Conservation (phyloP, 805 yeast species). For the Citeromyces nyonsensis region DNA sequence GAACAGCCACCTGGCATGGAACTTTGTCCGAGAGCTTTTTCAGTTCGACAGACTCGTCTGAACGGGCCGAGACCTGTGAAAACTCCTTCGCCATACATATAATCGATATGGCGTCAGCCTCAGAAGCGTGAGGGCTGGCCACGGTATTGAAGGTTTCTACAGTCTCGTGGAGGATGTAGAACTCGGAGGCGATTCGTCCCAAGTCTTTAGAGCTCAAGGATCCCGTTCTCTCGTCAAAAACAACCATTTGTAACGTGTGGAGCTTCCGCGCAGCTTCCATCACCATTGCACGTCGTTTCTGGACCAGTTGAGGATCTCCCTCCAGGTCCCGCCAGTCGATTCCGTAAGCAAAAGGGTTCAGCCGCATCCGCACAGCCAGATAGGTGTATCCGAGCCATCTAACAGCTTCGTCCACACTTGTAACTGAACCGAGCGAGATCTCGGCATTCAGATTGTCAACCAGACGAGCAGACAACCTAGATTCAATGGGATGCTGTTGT, state of each 20-base stretch:
- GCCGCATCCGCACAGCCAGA: constrained; percentile 84
- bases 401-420: constrained; percentile 87
- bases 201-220: constrained; percentile 74
- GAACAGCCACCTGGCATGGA: constrained; percentile 76
- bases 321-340: constrained; percentile 75
- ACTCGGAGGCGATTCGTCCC: constrained; percentile 92
- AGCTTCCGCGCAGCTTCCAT: constrained; percentile 66
- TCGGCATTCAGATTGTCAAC: constrained; percentile 95
- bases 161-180: constrained; percentile 70
- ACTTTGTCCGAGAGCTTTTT: constrained; percentile 42
- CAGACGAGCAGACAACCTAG: constrained; percentile 58
- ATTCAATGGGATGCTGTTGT: constrained; percentile 94
- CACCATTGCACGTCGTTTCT: constrained; percentile 62
- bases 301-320: constrained; percentile 69
- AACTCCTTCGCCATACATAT: constrained; percentile 89
- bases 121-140: constrained; percentile 75
- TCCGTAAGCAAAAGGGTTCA: constrained; percentile 87
- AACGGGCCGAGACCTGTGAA: constrained; percentile 76
- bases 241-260: constrained; percentile 86
- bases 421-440: constrained; percentile 87
- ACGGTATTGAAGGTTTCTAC: constrained; percentile 81
- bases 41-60: constrained; percentile 74
- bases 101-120: constrained; percentile 81
- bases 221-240: constrained; percentile 74
- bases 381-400: constrained; percentile 98